Evolutionary conservation across 441 rosid species (phyloP), one percentile per base, ranked within the genome.

Genomic region (Adansonia gregorii): DNA sequence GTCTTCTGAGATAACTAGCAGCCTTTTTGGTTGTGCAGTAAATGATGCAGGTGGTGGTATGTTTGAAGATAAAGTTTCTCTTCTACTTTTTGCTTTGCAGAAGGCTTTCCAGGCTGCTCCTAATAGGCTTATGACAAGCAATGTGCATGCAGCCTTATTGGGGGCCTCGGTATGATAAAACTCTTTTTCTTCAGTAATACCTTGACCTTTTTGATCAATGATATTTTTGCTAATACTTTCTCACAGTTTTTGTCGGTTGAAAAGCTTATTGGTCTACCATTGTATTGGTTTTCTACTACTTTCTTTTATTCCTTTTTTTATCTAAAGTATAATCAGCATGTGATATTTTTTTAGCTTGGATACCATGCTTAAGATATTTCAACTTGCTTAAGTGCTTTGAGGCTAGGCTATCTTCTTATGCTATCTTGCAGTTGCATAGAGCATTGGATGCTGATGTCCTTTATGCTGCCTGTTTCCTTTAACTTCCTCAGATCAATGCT

Each of bases 101-200:
- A 97, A 88, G 87, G 95, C 94, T 75, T 91, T 97, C 85, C 97
- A 91, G 83, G 91, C 94, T 67, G 98, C 98, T 78, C 97, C 98
- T 75, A 92, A 85, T 63, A 92, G 96, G 88, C 95, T 97, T 73
- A 80, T 97, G 94, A 93, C 98, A 4, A 85, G 81, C 79, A 92
- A 88, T 80, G 95, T 92, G 70, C 94, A 94, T 84, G 88, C 89
- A 61, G 92, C 99, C 80, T 86, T 97, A 82, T 86, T 97, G 78
- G 97, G 95, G 78, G 99, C 97, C 82, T 91, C 98, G 95, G 99
- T 92, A 92, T 76, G 90, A 12, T 71, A 52, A 17, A 35, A 39
- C 19, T 51, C 43, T 39, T 75, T 49, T 75, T 6, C 54, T 76
- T 51, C 19, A 31, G 7, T 73, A 73, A 41, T 56, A 65, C 20